Evolutionary conservation across 2,329 filamentous ascomycete species (phyloP).

Genomic region (Lecanicillium sp.): DNA sequence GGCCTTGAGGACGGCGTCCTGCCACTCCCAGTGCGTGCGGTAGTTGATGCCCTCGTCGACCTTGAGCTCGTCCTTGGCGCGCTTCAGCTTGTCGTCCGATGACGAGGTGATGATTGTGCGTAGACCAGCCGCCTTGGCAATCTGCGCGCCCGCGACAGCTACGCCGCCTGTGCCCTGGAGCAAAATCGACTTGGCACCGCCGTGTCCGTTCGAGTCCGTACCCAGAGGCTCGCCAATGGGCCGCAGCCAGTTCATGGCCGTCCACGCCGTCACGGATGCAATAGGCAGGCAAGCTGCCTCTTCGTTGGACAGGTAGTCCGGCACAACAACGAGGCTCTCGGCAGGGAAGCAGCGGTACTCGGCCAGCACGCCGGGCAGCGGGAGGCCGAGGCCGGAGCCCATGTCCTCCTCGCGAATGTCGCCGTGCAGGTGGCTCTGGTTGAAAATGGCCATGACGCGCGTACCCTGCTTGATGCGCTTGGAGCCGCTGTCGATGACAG

Average conservation of each 20-base stretch:
- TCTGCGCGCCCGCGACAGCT: constrained; percentile 42
- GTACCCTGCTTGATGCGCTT: constrained; percentile 46
- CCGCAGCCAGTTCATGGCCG: constrained; percentile 54
- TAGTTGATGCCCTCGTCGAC: constrained; percentile 49
- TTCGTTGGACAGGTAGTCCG: constrained; percentile 48
- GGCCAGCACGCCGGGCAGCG: constrained; percentile 48
- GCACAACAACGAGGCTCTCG: constrained; percentile 46
- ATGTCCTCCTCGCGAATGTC: constrained; percentile 50
- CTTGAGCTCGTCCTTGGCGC: constrained; percentile 37
- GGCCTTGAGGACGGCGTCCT: constrained; percentile 35
- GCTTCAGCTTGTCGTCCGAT: constrained; percentile 41
- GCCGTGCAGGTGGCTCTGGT: constrained; percentile 48
- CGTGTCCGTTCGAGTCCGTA: constrained; percentile 12
- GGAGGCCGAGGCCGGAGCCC: constrained; percentile 51
- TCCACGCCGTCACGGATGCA: constrained; percentile 57
- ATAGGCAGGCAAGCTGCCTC: constrained; percentile 55
- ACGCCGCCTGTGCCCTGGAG: constrained; percentile 50
- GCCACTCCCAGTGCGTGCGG: constrained; percentile 43
- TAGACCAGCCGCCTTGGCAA: constrained; percentile 44
- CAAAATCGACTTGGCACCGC: constrained; percentile 36
- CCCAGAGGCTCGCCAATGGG: constrained; percentile 39
- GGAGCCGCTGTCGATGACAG: constrained; percentile 39
- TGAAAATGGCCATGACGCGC: constrained; percentile 61
- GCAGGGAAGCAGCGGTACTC: constrained; percentile 53
- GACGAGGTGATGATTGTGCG: constrained; percentile 46